Percentiles rank a stretch among this genome's conserved stretches.
phyloP scores from a whole-genome alignment of 2,329 filamentous ascomycete species.

The Epichloe scottii region DNA sequence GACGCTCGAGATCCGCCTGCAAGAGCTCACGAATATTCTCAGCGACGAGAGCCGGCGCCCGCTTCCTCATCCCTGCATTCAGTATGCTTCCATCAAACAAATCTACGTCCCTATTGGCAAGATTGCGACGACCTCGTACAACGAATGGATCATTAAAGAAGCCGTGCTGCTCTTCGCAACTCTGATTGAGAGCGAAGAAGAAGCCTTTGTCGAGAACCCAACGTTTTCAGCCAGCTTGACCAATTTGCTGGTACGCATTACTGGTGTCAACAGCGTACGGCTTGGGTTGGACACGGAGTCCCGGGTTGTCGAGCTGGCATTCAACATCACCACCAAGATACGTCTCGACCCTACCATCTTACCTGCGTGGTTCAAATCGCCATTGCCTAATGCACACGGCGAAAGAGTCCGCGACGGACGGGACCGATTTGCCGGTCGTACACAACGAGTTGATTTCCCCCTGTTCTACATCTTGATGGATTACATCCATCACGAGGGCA shows the following conservation, averaged over 20 bases:
- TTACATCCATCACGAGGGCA: slow-evolving; percentile 90
- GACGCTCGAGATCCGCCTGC: slow-evolving; percentile 47
- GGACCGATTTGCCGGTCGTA: slow-evolving; percentile 71
- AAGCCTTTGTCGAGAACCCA: slow-evolving; percentile 80
- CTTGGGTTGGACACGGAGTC: slow-evolving; percentile 72
- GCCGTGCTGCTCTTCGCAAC: slow-evolving; percentile 80
- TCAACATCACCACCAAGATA: slow-evolving; percentile 95
- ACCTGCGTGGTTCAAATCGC: slow-evolving; percentile 76
- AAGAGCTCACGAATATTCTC: slow-evolving; percentile 58
- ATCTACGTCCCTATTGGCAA: slow-evolving; percentile 84
- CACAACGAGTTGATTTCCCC: slow-evolving; percentile 85
- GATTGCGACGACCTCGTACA: slow-evolving; percentile 73
- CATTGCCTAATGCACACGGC: slow-evolving; percentile 15
- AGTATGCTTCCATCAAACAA: slow-evolving; percentile 73
- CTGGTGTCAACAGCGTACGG: slow-evolving; percentile 59
- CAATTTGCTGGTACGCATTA: slow-evolving; percentile 69
- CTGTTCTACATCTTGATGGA: slow-evolving; percentile 93
- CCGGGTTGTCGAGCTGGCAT: slow-evolving; percentile 81
- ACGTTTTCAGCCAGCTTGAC: slow-evolving; percentile 80
- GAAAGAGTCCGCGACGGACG: slow-evolving; percentile 45
- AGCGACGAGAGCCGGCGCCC: slow-evolving; percentile 82
- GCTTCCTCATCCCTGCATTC: slow-evolving; percentile 81
- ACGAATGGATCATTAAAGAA: slow-evolving; percentile 75
- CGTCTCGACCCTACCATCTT: slow-evolving; percentile 77
- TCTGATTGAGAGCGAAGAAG: slow-evolving; percentile 90